These are phyloP conservation scores for Sodiomyces alkalinus DNA, from an alignment of 2,329 filamentous ascomycete genomes.

Conservation along the genomic window DNA sequence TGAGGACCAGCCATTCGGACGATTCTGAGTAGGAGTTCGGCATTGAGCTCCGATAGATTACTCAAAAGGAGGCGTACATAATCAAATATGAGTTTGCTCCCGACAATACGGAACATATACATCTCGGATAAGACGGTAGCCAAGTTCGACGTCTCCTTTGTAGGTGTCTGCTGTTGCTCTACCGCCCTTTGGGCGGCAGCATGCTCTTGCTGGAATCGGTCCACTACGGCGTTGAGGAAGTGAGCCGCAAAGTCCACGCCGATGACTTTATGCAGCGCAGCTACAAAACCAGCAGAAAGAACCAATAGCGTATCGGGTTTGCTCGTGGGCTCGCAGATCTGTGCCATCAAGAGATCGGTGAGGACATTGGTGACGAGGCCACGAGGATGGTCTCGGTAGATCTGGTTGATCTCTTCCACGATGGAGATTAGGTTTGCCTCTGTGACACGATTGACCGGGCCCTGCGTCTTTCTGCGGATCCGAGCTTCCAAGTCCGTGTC, in stretches of 20 bases:
- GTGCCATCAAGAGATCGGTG: constrained; percentile 61
- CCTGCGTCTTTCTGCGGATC: constrained; percentile 68
- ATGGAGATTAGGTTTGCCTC: constrained; percentile 83
- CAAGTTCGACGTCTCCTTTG: constrained; percentile 59
- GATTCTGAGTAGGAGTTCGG: constrained; percentile 73
- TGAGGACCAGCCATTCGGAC: constrained; percentile 71
- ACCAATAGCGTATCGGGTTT: constrained; percentile 84
- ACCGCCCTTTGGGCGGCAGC: constrained; percentile 21
- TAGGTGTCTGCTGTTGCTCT: constrained; percentile 13
- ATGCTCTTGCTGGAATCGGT: constrained; percentile 57
- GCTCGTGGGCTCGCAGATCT: constrained; percentile 63
- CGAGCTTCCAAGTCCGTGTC: constrained; percentile 53
- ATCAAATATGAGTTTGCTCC: constrained; percentile 75
- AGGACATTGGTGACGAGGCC: constrained; percentile 75
- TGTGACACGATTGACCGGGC: constrained; percentile 81
- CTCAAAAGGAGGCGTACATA: constrained; percentile 67
- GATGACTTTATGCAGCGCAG: constrained; percentile 73
- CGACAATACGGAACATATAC: constrained; percentile 83
- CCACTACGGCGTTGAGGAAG: constrained; percentile 62
- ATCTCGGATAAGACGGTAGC: constrained; percentile 72
- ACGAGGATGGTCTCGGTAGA: constrained; percentile 75
- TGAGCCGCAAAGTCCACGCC: constrained; percentile 85
- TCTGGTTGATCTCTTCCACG: constrained; percentile 61
- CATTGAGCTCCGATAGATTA: constrained; percentile 69
- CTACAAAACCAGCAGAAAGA: constrained; percentile 76